Percentiles rank a stretch among this genome's conserved stretches.
Evolutionary conservation across 257 asterid species (phyloP).

Genomic region (Eucommia ulmoides): DNA sequence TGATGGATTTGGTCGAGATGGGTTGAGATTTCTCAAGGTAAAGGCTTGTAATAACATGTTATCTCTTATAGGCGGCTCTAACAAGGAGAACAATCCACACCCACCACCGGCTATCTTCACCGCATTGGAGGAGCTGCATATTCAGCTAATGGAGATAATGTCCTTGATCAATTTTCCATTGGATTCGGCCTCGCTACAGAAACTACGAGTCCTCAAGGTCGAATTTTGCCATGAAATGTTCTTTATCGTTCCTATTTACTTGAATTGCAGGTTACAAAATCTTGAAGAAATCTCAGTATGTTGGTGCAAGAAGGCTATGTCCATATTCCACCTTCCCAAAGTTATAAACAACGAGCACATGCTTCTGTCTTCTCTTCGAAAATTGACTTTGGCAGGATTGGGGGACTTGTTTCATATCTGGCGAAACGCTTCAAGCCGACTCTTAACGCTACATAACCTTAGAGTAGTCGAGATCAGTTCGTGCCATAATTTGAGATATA

Average conservation of each 20-base stretch:
- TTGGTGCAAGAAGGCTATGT: not conserved
- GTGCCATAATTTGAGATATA: not conserved
- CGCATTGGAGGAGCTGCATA: constrained; percentile 4
- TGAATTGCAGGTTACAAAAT: constrained; percentile 2
- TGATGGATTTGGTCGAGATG: not conserved
- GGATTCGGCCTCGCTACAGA: constrained; percentile 1
- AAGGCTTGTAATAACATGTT: not conserved
- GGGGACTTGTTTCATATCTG: not conserved
- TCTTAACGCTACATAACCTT: constrained; percentile 1
- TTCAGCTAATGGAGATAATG: not conserved
- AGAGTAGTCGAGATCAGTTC: not conserved
- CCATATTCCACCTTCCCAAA: constrained; percentile 1
- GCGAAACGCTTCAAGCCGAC: not conserved
- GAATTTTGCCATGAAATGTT: not conserved
- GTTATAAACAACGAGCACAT: not conserved
- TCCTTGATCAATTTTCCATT: not conserved
- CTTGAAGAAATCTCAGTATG: constrained; percentile 4
- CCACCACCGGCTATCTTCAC: constrained; percentile 1
- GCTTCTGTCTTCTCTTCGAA: constrained; percentile 5
- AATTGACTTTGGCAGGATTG: not conserved
- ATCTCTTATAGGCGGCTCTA: not conserved
- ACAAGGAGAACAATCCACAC: too few species aligned
- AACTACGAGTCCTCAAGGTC: constrained; percentile 2
- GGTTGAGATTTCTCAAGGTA: constrained; percentile 3
- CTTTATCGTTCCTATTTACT: not conserved